A percentile compares a stretch with the other conserved stretches of the same genome.
Conservation (phyloP, 2,329 filamentous ascomycete genomes). For the Ophiostoma perfectum region DNA sequence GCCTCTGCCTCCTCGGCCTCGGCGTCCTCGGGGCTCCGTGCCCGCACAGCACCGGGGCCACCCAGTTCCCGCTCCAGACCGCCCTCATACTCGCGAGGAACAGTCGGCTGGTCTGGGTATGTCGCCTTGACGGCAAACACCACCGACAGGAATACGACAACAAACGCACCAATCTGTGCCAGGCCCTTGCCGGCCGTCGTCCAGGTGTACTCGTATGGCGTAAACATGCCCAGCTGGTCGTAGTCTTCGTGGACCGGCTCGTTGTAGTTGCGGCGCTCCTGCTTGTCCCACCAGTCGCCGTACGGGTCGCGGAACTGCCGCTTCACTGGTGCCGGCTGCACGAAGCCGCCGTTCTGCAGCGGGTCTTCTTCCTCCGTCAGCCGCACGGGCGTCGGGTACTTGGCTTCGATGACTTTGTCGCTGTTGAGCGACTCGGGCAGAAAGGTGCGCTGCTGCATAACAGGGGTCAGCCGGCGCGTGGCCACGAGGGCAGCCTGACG, state of each 20-base stretch:
- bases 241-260: conserved; percentile 96
- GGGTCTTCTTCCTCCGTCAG: conserved; percentile 60
- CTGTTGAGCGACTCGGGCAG: conserved; percentile 47
- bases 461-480: conserved; percentile 42
- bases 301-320: conserved; percentile 90
- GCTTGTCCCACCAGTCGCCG: conserved; percentile 93
- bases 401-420: conserved; percentile 45
- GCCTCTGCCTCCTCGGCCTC: conserved; percentile 19
- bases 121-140: conserved; percentile 61
- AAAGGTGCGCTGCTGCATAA: conserved; percentile 54
- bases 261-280: conserved; percentile 94
- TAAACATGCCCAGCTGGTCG: conserved; percentile 85
- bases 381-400: conserved; percentile 45
- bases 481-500: conserved; percentile 41
- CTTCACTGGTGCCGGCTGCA: conserved; percentile 74
- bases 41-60: conserved; percentile 57
- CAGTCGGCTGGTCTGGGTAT: conserved; percentile 68
- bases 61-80: conserved; percentile 72
- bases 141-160: conserved; percentile 57
- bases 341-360: conserved; percentile 73
- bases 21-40: conserved; percentile 18
- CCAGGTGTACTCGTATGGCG: conserved; percentile 84
- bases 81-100: conserved; percentile 64
- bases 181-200: conserved; percentile 63
- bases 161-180: conserved; percentile 62